A percentile compares a stretch with the other conserved stretches of the same genome.
These are phyloP conservation scores for Erythrobasidium yunnanense DNA, from an alignment of 768 basidiomycete genomes.

Conservation along the genomic window DNA sequence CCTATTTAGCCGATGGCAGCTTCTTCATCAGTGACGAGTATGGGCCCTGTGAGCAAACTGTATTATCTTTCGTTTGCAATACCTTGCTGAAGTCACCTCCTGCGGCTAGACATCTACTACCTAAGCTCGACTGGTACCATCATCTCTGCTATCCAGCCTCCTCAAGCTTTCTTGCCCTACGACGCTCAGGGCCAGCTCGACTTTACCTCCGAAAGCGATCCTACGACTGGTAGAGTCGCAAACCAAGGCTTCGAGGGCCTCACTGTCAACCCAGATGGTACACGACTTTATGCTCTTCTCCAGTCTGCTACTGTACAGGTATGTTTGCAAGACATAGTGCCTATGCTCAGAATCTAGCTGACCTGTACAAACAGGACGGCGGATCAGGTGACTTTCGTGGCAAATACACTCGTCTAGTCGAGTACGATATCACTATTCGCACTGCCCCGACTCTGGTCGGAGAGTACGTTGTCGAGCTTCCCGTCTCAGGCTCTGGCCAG, in stretches of 20 bases:
- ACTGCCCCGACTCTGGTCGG: constrained; percentile 45
- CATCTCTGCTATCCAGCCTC: constrained; percentile 53
- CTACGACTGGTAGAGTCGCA: background rate
- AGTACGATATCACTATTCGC: constrained; percentile 48
- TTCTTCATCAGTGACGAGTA: constrained; percentile 63
- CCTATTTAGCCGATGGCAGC: constrained; percentile 52
- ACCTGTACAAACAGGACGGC: constrained; percentile 51
- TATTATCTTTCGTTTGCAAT: background rate
- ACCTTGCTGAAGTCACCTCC: background rate
- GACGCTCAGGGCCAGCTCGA: constrained; percentile 45
- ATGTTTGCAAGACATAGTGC: constrained; percentile 41
- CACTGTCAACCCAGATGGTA: constrained; percentile 48
- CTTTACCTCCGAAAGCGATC: constrained; percentile 47
- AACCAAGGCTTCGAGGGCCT: constrained; percentile 52
- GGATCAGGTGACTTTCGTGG: constrained; percentile 36
- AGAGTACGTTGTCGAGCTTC: constrained; percentile 48
- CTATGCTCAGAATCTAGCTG: constrained; percentile 40
- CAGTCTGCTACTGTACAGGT: constrained; percentile 58
- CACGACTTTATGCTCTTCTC: constrained; percentile 53
- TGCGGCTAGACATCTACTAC: constrained; percentile 51
- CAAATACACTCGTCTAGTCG: constrained; percentile 30
- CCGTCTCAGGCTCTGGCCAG: constrained; percentile 41
- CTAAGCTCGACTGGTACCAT: constrained; percentile 48
- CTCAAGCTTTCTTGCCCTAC: constrained; percentile 50
- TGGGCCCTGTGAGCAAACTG: constrained; percentile 41